These are phyloP conservation scores for Barnettozyma californica DNA, from an alignment of 805 yeast species.

Conservation along the genomic window DNA sequence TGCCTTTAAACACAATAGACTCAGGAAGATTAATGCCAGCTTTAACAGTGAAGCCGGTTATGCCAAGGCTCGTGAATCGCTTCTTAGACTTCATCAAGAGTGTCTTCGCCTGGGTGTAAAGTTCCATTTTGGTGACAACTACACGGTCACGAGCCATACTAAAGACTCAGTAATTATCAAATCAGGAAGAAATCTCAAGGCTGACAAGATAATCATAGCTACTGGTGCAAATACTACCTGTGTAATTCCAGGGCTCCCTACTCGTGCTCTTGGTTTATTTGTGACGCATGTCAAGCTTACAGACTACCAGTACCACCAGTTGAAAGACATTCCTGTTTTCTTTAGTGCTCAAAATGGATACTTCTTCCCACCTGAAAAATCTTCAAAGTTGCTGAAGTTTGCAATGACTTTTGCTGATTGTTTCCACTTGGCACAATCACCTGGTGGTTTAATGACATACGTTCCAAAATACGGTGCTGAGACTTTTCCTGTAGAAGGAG, in stretches of 20 bases:
- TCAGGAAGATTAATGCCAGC: constrained; percentile 25
- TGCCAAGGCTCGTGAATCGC: constrained; percentile 37
- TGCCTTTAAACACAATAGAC: constrained; percentile 23
- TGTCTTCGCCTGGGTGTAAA: constrained; percentile 29
- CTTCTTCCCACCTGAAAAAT: constrained; percentile 42
- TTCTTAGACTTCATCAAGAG: constrained; percentile 28
- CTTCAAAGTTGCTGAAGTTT: constrained; percentile 32
- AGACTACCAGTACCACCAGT: constrained; percentile 27
- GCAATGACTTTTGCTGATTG: constrained; percentile 29
- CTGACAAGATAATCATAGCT: constrained; percentile 32
- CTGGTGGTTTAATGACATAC: constrained; percentile 21
- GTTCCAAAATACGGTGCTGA: constrained; percentile 32
- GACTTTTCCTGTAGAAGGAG: constrained; percentile 31
- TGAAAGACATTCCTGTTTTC: constrained; percentile 33
- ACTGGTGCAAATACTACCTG: constrained; percentile 35
- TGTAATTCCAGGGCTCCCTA: constrained; percentile 28
- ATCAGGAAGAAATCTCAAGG: constrained; percentile 11
- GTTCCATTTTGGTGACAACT: constrained; percentile 30
- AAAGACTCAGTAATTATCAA: constrained; percentile 14
- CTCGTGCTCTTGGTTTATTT: constrained; percentile 33
- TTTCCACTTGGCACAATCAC: constrained; percentile 20
- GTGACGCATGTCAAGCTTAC: constrained; percentile 34
- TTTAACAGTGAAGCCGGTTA: constrained; percentile 39
- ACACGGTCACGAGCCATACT: constrained; percentile 19
- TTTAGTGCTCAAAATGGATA: constrained; percentile 40